A percentile compares a stretch with the other conserved stretches of the same genome.
phyloP scores from a whole-genome alignment of 176 grass and related monocot species.

The Triticum aestivum region IWGSC_CS_RefSeq_v2.1 NC_057805.1:55529469-55529968 shows the following conservation, averaged over 20 bases:
- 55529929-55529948: slow-evolving; percentile 36
- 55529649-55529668: slow-evolving; percentile 76
- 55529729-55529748: slow-evolving; percentile 90
- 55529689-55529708: slow-evolving; percentile 97
- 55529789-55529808: background rate
- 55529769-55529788: slow-evolving; percentile 85
- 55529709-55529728: slow-evolving; percentile 91
- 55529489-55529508: slow-evolving; percentile 89
- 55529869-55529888: background rate
- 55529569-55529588: background rate
- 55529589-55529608: slow-evolving; percentile 58
- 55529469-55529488: slow-evolving; percentile 80
- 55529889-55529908: background rate
- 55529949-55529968: too few relatives aligned
- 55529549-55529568: background rate
- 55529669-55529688: slow-evolving; percentile 92
- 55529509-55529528: slow-evolving; percentile 49
- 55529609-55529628: slow-evolving; percentile 87
- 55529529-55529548: background rate
- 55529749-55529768: slow-evolving; percentile 77
- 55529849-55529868: background rate
- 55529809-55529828: background rate
- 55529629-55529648: slow-evolving; percentile 80
- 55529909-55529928: background rate
- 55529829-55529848: background rate